Base-by-base conservation (phyloP, 306 rosid species). In the Ziziphus jujuba region DNA sequence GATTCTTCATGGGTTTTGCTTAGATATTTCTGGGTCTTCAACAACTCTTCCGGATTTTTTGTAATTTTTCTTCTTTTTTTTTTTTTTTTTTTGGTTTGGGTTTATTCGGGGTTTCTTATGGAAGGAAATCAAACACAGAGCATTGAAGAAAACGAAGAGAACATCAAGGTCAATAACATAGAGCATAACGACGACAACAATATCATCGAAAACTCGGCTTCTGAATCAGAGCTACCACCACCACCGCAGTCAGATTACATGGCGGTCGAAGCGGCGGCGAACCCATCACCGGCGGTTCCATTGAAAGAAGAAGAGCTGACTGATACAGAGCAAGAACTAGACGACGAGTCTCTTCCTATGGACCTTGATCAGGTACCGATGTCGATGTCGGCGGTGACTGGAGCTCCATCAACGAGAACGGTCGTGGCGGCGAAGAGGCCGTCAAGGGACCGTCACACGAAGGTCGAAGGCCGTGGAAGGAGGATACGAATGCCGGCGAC, bases 401-500 rank as follows among this genome's bases (percentile, higher is more conserved):
- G 22, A 25, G 47, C 33, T 28, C 33, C 33, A 4, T 28, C 33
- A 28, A 28, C 65, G 5, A 72, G 31, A 21, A 12, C 56, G 40
- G 31, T 33, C 23, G 67, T 14, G 25, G 24, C 47, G 45, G 69
- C 72, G 24, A 87, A 35, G 79, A 78, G 72, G 17, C 75, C 81
- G 3, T 84, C 92, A 3, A 89, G 75, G 71, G 97, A 91, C 71
- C 89, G 95, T 15, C 97, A 91, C 87, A 91, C 97, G 10, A 88
- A 91, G 77, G 96, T 91, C 43, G 96, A 91, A 71, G 96, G 97
- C 0, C 89, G 97, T 1, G 97, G 97, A 34, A 85, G 97, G 64
- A 83, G 97, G 78, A 66, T 91, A 49, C 86, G 97, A 54, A 84
- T 91, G 88, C 97, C 97, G 60, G 93, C 96, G 22, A 44, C 87